These are phyloP conservation scores for Pleodorina starrii DNA, from an alignment of 139 green algal species.

Conservation along the genomic window DNA sequence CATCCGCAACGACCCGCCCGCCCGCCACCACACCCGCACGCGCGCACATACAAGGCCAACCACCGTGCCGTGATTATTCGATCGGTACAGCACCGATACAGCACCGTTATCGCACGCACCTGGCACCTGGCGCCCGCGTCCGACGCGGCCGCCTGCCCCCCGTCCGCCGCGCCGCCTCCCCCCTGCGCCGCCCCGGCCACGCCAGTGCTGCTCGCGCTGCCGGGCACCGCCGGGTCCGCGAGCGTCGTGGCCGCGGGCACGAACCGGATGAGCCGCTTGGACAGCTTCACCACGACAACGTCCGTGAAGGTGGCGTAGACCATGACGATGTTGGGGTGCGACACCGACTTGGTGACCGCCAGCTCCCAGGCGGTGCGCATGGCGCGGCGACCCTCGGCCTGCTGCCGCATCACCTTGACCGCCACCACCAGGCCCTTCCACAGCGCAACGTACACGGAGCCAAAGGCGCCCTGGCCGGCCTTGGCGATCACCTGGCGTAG, in stretches of 20 bases:
- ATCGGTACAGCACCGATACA: no score
- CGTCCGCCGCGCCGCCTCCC: not conserved
- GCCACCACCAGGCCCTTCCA: conserved; percentile 61
- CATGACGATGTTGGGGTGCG: conserved; percentile 57
- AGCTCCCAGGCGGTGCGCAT: conserved; percentile 61
- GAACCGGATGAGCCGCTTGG: conserved; percentile 48
- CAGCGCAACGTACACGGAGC: conserved; percentile 56
- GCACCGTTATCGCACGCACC: not conserved
- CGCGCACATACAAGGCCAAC: no score
- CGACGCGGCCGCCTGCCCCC: not conserved
- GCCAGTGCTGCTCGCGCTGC: not conserved
- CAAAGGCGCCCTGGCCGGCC: conserved; percentile 59
- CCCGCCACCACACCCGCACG: no score
- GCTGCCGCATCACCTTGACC: conserved; percentile 62
- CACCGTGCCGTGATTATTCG: no score
- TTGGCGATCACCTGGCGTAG: conserved; percentile 51
- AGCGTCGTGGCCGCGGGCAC: conserved; percentile 44
- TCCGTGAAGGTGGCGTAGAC: conserved; percentile 57
- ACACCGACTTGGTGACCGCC: conserved; percentile 52
- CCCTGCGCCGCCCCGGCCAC: not conserved
- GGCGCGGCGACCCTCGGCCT: conserved; percentile 46
- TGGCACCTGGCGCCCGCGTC: conserved; percentile 29
- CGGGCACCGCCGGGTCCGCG: not conserved
- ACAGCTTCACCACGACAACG: conserved; percentile 53
- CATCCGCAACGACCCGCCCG: no score